These are phyloP conservation scores for Ogataea glucozyma DNA, from an alignment of 805 yeast genomes.

Conservation along the genomic window DNA sequence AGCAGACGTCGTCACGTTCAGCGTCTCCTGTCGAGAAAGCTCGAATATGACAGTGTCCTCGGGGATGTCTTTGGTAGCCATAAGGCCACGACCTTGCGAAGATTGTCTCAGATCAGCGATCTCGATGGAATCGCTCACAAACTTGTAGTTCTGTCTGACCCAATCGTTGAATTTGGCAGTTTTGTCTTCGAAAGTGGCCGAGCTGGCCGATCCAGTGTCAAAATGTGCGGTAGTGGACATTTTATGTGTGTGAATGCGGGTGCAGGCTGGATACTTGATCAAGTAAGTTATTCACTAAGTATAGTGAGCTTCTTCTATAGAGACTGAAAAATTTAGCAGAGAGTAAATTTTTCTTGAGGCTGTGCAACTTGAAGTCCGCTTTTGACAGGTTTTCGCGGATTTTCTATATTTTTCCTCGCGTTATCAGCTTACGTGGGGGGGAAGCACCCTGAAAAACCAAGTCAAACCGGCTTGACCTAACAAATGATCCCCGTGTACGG, in stretches of 20 bases:
- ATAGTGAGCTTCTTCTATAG: too few relatives aligned
- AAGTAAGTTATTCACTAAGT: too few relatives aligned
- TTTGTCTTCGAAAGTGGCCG: constrained; percentile 18
- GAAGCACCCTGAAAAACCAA: too few relatives aligned
- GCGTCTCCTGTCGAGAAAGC: constrained; percentile 58
- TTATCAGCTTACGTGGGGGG: too few relatives aligned
- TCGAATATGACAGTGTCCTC: constrained; percentile 66
- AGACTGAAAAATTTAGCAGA: too few relatives aligned
- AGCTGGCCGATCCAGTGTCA: too few relatives aligned
- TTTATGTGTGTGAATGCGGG: too few relatives aligned
- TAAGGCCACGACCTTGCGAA: constrained; percentile 76
- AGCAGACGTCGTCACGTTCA: constrained; percentile 62
- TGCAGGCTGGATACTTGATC: too few relatives aligned
- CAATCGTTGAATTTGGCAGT: constrained; percentile 48
- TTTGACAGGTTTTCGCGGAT: neutral
- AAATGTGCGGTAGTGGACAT: too few relatives aligned
- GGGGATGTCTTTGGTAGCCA: constrained; percentile 61
- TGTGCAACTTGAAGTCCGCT: neutral
- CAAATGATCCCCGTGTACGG: constrained; percentile 10
- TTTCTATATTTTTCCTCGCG: neutral
- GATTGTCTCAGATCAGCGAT: constrained; percentile 59
- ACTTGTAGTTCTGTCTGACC: constrained; percentile 44
- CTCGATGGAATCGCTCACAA: constrained; percentile 55
- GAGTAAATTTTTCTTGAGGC: too few relatives aligned
- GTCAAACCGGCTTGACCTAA: too few relatives aligned